Evolutionary conservation across 129 eudicot species (phyloP), one percentile per base, ranked within the genome.

Genomic region (Flaveria linearis): DNA sequence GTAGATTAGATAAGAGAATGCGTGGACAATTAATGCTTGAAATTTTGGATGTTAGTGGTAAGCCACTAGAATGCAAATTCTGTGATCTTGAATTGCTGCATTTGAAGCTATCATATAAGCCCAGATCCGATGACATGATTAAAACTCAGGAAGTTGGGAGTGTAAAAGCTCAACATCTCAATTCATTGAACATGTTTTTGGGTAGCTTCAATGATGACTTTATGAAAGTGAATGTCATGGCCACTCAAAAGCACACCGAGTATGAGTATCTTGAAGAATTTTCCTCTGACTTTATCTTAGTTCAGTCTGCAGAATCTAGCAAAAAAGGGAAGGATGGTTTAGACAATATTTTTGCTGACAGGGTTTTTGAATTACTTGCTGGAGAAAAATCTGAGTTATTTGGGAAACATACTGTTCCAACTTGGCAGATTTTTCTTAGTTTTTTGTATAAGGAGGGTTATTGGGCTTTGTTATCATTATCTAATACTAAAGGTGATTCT

Each of bases 401-500:
- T 69, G 73, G 53, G 26, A 70, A 57, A 22, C 74, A 80, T 41
- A 51, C 58, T 1, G 57, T 76, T 39, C 96, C 97, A 15, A 78
- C 76, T 68, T 94, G 99, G 99, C 96, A 91, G 78, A 87, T 91
- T 75, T 83, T 94, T 72, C 71, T 94, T 82, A 82, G 86, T 85
- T 94, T 84, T 85, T 89, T 94, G 5, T 84, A 81, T 56, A 85
- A 69, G 22, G 84, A 83, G 68, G 89, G 89, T 71, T 91, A 84
- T 42, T 87, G 89, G 86, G 97, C 92, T 72, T 65, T 75, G 50
- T 66, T 94, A 60, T 85, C 93, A 15, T 68, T 91, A 53, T 83
- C 90, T 49, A 81, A 84, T 56, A 61, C 66, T 56, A 73, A 70
- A 17, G 99, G 97, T 43, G 74, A 82, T 73, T 77, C 85, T 68